These are phyloP conservation scores for Coffea eugenioides DNA, from an alignment of 257 asterid genomes.

Conservation along the genomic window DNA sequence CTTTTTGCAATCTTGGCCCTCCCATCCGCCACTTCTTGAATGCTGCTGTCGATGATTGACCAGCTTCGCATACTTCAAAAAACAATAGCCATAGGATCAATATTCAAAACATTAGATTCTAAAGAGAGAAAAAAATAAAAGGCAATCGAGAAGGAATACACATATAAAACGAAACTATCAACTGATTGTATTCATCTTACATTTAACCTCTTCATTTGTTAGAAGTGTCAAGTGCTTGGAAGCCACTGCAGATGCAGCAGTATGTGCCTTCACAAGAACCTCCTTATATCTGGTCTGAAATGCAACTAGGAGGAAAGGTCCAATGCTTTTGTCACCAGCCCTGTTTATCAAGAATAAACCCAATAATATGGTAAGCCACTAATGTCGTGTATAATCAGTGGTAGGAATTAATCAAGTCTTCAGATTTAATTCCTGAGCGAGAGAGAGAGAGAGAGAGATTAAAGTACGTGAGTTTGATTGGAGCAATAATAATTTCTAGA, in stretches of 20 bases:
- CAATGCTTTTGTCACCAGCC: conserved; percentile 80
- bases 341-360: conserved; percentile 34
- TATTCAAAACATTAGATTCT: conserved; percentile 9
- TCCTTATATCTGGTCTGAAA: conserved; percentile 85
- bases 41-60: conserved; percentile 78
- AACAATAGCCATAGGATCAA: conserved; percentile 9
- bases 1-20: conserved; percentile 77
- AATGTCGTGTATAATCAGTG: not conserved
- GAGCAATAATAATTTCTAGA: too few species aligned
- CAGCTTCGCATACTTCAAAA: conserved; percentile 74
- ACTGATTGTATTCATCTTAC: conserved; percentile 39
- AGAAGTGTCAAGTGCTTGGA: conserved; percentile 70
- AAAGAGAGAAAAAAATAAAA: not conserved
- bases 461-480: too few species aligned
- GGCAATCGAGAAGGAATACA: not conserved
- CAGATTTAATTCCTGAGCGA: too few species aligned
- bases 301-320: conserved; percentile 89
- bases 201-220: conserved; percentile 79
- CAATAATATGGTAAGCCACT: not conserved
- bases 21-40: conserved; percentile 94
- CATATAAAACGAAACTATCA: not conserved
- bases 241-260: conserved; percentile 53
- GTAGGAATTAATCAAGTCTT: too few species aligned
- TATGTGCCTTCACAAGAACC: conserved; percentile 80
- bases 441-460: too few species aligned